Evolutionary conservation across 331 rosid species (phyloP), one percentile per base, ranked within the genome.

Genomic region (Saraca asoca): DNA sequence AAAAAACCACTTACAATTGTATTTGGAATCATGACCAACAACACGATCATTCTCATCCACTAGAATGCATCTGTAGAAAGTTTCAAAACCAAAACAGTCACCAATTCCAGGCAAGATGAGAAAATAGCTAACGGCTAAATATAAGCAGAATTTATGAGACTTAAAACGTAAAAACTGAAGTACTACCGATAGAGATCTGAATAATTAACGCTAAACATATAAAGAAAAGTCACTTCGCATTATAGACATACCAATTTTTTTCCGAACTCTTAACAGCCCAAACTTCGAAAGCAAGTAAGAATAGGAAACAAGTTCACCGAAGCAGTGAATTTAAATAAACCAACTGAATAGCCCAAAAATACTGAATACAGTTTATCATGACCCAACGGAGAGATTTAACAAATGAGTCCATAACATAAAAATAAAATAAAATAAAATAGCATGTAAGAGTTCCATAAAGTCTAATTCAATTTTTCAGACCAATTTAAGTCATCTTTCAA

Each of bases 21-120:
- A 94, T 75, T 94, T 94, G 71, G 89, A 82, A 18, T 94, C 98
- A 24, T 94, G 98, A 78, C 98, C 98, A 75, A 94, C 85, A 39
- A 88, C 91, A 2, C 54, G 68, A 69, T 94, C 98, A 37, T 79
- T 90, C 93, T 88, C 96, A 73, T 94, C 97, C 80, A 94, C 98
- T 38, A 94, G 79, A 80, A 94, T 94, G 78, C 98, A 94, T 73
- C 98, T 94, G 90, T 50, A 73, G 72, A 42, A 57, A 76, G 64
- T n/a, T 76, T 58, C 38, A 63, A 65, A 70, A 62, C 24, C 48
- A 68, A 45, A 73, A 43, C 42, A 51, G 49, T 55, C 42, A 64
- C 45, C 51, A 69, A 68, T 43, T 68, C 66, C 34, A 51, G n/a
- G 70, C 38, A 69, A 43, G 58, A 69, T 37, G 62, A 43, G 49